Conservation (phyloP, 2,329 filamentous ascomycete species). For the Thermomyces lanuginosus region DNA sequence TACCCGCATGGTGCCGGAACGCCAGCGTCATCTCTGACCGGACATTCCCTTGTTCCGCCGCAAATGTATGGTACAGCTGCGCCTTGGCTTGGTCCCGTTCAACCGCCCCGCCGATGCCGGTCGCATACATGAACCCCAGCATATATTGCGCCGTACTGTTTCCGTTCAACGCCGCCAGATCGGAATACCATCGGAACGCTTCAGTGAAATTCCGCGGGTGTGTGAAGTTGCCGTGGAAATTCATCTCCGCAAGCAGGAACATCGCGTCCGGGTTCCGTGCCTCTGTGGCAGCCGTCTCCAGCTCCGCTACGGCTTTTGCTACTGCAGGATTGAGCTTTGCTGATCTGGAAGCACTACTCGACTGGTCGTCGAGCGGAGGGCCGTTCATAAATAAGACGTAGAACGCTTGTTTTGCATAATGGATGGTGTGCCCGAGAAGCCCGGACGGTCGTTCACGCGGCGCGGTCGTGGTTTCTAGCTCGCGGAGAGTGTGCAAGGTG, state of each 20-base stretch:
- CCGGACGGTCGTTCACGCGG: slow-evolving; percentile 37
- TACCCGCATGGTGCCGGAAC: slow-evolving; percentile 69
- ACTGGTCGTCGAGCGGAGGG: slow-evolving; percentile 32
- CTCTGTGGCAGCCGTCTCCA: slow-evolving; percentile 42
- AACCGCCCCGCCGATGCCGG: slow-evolving; percentile 68
- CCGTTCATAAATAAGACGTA: slow-evolving; percentile 49
- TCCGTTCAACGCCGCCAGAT: slow-evolving; percentile 58
- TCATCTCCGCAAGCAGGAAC: slow-evolving; percentile 80
- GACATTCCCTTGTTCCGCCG: slow-evolving; percentile 66
- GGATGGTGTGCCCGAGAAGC: slow-evolving; percentile 38
- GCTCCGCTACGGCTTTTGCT: slow-evolving; percentile 40
- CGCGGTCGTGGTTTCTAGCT: slow-evolving; percentile 11
- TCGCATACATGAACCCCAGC: slow-evolving; percentile 90
- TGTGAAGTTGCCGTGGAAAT: slow-evolving; percentile 89
- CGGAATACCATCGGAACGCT: slow-evolving; percentile 67
- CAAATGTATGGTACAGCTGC: slow-evolving; percentile 85
- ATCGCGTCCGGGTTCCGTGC: slow-evolving; percentile 57
- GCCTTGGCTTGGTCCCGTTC: slow-evolving; percentile 79
- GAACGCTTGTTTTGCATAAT: slow-evolving; percentile 48
- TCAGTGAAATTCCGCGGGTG: slow-evolving; percentile 65
- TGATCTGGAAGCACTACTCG: slow-evolving; percentile 21
- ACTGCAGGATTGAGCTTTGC: slow-evolving; percentile 28
- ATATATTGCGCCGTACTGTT: slow-evolving; percentile 92
- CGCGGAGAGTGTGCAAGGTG: slow-evolving; percentile 16
- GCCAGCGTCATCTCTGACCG: slow-evolving; percentile 87